These are phyloP conservation scores for Arabis alpina DNA, from an alignment of 345 rosid species.

Conservation along the genomic window DNA sequence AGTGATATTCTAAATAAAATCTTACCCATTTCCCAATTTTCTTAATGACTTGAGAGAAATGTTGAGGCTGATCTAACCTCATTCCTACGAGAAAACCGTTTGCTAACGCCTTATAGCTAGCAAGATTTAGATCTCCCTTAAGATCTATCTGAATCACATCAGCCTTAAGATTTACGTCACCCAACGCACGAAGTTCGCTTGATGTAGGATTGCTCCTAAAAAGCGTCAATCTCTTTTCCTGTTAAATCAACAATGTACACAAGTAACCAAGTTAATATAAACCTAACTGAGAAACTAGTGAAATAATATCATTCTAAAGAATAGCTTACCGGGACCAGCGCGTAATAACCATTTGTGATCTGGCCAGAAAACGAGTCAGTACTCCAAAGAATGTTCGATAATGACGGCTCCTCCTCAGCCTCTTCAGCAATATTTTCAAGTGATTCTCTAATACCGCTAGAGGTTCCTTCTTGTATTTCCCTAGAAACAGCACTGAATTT, in stretches of 20 bases:
- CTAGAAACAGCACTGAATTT: conserved; percentile 59
- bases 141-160: conserved; percentile 76
- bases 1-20: background rate
- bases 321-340: conserved; percentile 61
- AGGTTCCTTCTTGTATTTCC: conserved; percentile 58
- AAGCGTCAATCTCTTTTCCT: conserved; percentile 75
- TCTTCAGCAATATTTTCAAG: conserved; percentile 44
- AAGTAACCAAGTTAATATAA: background rate
- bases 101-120: conserved; percentile 7
- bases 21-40: conserved; percentile 83
- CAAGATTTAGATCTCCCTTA: conserved; percentile 64
- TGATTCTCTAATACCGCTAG: conserved; percentile 49
- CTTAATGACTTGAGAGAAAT: conserved; percentile 5
- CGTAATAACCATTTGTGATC: conserved; percentile 85
- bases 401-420: conserved; percentile 55
- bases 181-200: conserved; percentile 69
- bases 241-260: conserved; percentile 21
- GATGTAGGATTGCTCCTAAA: conserved; percentile 66
- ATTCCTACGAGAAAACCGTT: too few species aligned
- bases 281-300: background rate
- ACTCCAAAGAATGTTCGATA: conserved; percentile 79
- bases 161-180: conserved; percentile 53
- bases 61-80: too few species aligned
- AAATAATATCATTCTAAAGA: conserved; percentile 1
- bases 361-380: conserved; percentile 68